Conservation (phyloP, 805 yeast genomes). For the Spathaspora sp. region DNA sequence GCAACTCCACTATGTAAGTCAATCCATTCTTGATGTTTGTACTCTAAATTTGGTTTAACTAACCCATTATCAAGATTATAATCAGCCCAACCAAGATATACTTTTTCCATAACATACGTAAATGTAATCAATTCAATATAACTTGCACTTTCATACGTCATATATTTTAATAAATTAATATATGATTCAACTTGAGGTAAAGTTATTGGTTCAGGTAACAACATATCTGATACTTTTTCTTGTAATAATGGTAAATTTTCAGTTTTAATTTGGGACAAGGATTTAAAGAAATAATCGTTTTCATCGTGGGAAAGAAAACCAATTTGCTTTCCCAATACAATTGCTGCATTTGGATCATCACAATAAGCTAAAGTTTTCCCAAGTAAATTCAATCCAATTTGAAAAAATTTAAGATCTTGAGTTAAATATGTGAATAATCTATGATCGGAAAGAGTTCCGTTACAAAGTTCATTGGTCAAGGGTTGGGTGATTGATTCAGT, state of each 20-base stretch:
- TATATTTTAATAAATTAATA: constrained; percentile 26
- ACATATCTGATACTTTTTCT: constrained; percentile 16
- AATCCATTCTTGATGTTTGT: constrained; percentile 51
- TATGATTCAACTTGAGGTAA: constrained; percentile 38
- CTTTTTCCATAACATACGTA: constrained; percentile 46
- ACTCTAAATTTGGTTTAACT: constrained; percentile 23
- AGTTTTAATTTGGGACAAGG: constrained; percentile 20
- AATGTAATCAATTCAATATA: constrained; percentile 44
- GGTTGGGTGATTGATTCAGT: constrained; percentile 32
- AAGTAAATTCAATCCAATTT: constrained; percentile 37
- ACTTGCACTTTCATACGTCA: constrained; percentile 20
- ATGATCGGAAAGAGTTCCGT: constrained; percentile 41
- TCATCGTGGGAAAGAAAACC: constrained; percentile 49
- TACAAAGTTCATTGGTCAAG: constrained; percentile 43
- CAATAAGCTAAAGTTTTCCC: constrained; percentile 44
- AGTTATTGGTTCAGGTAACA: constrained; percentile 10
- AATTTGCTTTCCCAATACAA: constrained; percentile 45
- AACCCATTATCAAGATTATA: constrained; percentile 17
- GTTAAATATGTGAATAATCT: constrained; percentile 41
- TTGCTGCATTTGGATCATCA: constrained; percentile 33
- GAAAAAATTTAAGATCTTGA: constrained; percentile 49
- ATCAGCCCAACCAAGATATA: constrained; percentile 52
- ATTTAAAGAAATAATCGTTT: constrained; percentile 40
- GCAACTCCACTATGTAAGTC: constrained; percentile 47
- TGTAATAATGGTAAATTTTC: constrained; percentile 17